Evolutionary conservation across 2,329 filamentous ascomycete species (phyloP).

Genomic region (Diaporthe ilicicola): DNA sequence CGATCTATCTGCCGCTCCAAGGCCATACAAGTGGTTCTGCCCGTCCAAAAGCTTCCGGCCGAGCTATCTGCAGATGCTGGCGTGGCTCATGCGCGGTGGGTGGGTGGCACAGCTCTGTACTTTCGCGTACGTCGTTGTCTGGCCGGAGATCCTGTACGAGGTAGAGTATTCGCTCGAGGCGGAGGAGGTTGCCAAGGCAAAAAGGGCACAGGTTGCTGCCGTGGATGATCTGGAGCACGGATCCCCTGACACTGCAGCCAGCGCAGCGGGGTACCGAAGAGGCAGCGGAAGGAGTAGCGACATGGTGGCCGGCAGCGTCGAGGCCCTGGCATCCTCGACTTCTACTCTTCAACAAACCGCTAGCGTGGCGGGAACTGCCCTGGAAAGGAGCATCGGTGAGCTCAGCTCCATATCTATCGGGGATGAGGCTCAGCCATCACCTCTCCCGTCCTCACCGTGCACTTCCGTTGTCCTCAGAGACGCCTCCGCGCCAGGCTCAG

Average conservation of each 20-base stretch:
- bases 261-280: constrained; percentile 33
- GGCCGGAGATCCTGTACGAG: constrained; percentile 82
- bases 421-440: constrained; percentile 37
- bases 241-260: constrained; percentile 32
- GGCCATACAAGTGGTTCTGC: constrained; percentile 83
- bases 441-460: constrained; percentile 35
- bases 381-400: constrained; percentile 35
- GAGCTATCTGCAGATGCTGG: constrained; percentile 88
- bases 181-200: constrained; percentile 61
- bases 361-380: constrained; percentile 23
- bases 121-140: constrained; percentile 88
- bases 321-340: constrained; percentile 34
- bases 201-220: constrained; percentile 36
- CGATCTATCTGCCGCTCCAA: constrained; percentile 79
- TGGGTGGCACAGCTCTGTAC: constrained; percentile 95
- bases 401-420: constrained; percentile 33
- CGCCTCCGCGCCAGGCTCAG: constrained; percentile 16
- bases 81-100: constrained; percentile 90
- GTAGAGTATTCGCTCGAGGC: constrained; percentile 77
- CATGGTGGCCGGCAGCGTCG: constrained; percentile 23
- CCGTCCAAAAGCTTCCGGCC: constrained; percentile 88
- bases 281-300: constrained; percentile 25
- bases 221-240: constrained; percentile 32
- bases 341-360: constrained; percentile 36
- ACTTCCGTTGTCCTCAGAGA: constrained; percentile 33